phyloP scores from a whole-genome alignment of 2,329 filamentous ascomycete genomes.

The Nemania bipapillata region DNA sequence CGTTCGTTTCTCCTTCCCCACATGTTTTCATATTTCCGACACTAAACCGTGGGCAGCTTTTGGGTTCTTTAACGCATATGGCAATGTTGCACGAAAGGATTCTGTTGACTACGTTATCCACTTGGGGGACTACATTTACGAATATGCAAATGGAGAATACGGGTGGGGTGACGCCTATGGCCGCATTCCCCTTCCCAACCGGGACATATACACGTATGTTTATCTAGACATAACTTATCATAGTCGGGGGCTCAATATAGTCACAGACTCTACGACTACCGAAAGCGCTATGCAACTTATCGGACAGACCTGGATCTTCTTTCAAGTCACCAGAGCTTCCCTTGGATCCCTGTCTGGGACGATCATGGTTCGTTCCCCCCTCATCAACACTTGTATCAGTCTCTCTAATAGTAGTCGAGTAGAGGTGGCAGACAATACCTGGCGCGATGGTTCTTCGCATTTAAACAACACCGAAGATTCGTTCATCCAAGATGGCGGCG shows the following conservation, averaged over 20 bases:
- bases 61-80: conserved; percentile 70
- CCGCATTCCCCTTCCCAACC: conserved; percentile 64
- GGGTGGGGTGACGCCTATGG: conserved; percentile 63
- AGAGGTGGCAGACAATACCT: conserved; percentile 73
- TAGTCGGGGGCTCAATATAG: conserved; percentile 40
- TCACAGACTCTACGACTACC: conserved; percentile 66
- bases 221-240: conserved; percentile 48
- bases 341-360: conserved; percentile 74
- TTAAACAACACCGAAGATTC: conserved; percentile 74
- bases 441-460: conserved; percentile 67
- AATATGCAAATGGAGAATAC: conserved; percentile 56
- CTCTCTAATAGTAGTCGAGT: not conserved
- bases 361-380: conserved; percentile 59
- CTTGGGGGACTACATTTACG: conserved; percentile 64
- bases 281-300: conserved; percentile 67
- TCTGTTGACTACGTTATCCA: conserved; percentile 70
- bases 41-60: conserved; percentile 52
- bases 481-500: conserved; percentile 68
- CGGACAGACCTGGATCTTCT: conserved; percentile 70
- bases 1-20: conserved; percentile 59
- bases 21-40: not conserved
- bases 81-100: conserved; percentile 68
- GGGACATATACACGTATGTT: conserved; percentile 58
- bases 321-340: conserved; percentile 64
- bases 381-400: no score